phyloP scores from a whole-genome alignment of 257 asterid species.

The Avicennia marina region DNA sequence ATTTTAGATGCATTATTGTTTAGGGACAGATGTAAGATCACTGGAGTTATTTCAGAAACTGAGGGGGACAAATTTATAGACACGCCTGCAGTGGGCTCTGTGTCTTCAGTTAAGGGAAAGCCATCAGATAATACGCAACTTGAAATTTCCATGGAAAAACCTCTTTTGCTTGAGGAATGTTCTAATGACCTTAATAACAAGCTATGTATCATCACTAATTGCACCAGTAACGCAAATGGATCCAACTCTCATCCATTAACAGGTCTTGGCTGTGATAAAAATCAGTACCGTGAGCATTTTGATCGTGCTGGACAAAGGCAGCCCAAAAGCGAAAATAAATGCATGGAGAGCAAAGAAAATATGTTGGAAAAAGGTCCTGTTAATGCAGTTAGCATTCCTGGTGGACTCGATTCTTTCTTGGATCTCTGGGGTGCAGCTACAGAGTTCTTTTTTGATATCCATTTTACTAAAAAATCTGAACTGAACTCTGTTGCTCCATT shows the following conservation, averaged over 20 bases:
- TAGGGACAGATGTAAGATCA: conserved; percentile 26
- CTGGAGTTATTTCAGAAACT: conserved; percentile 20
- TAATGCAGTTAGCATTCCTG: conserved; percentile 60
- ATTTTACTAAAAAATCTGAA: conserved; percentile 69
- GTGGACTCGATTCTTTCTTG: conserved; percentile 83
- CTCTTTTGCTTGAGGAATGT: conserved; percentile 31
- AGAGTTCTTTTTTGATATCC: conserved; percentile 78
- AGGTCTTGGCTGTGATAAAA: conserved; percentile 19
- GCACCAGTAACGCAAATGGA: conserved; percentile 23
- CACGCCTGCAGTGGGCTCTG: conserved; percentile 25
- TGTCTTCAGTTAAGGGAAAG: conserved; percentile 23
- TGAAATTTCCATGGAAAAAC: conserved; percentile 29
- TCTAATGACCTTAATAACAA: conserved; percentile 22
- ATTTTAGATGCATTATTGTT: conserved; percentile 19
- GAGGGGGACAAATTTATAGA: conserved; percentile 31
- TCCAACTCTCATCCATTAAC: conserved; percentile 26
- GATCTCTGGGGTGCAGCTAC: conserved; percentile 58
- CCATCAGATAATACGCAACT: conserved; percentile 18
- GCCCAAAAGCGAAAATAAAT: conserved; percentile 26
- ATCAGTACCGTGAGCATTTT: conserved; percentile 21
- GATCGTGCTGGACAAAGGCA: conserved; percentile 30
- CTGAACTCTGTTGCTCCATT: conserved; percentile 55
- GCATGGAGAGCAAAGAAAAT: conserved; percentile 28
- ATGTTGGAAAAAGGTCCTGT: conserved; percentile 61
- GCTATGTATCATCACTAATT: conserved; percentile 27